Evolutionary conservation across 768 basidiomycete genomes (phyloP), one percentile per base, ranked within the genome.

Genomic region (Termitomyces sp.): DNA sequence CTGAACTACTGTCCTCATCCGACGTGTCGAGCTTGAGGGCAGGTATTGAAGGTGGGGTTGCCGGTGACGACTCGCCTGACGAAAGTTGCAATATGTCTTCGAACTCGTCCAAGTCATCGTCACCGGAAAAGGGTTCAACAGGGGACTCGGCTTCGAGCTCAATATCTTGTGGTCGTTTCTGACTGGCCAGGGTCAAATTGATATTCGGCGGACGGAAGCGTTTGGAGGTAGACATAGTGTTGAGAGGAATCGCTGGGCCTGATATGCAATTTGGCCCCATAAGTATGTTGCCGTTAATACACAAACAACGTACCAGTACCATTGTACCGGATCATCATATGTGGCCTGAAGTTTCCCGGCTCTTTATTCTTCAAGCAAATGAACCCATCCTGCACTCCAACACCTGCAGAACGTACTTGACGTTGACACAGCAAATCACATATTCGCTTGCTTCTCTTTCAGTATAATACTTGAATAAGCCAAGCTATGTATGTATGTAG

Each of bases 171-270:
- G 61, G 68, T 56, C 62, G 72, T 60, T 70, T 76, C 53, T 75
- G 71, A 47, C 61, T 66, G 38, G 72, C 72, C 56, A 70, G 67
- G 16, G 70, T 64, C 50, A 85, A 70, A 40, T 81, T 78, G 60
- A 84, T 78, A 56, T 79, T 81, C 28, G 83, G 82, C 7, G 83
- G 83, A 20, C 81, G 77, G 56, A 72, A 71, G 50, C 82, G 78
- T 68, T 77, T 79, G 56, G 71, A 55, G 51, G 64, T 67, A 51
- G 69, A 66, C 64, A 68, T 68, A 33, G 47, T 53, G 56, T 53
- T 41, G 18, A 53, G 52, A 53, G 38, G 43, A 20, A 54, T 43
- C 10, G 38, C 52, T 40, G 23, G 50, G 16, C 36, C 4, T 51
- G 51, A 60, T 56, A 60, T 50, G 32, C 55, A 56, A 51, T 48